Evolutionary conservation across 1,284 basidiomycete species (phyloP).

Genomic region (Laetiporus sulphureus): DNA sequence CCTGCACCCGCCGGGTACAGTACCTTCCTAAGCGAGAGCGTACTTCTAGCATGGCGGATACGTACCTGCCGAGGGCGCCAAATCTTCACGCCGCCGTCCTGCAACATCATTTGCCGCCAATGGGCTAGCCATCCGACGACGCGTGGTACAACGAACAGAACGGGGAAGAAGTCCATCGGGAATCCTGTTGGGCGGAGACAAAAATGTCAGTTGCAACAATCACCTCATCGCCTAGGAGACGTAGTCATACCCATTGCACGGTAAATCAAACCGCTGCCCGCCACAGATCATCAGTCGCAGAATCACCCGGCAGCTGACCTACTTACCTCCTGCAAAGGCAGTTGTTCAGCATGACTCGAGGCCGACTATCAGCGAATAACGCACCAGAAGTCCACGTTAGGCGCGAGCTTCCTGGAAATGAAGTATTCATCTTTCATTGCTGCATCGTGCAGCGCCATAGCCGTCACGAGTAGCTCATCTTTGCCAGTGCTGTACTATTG

Average conservation of each 20-base stretch:
- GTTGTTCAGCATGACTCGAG: not conserved
- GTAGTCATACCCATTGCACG: constrained; percentile 70
- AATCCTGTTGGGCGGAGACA: constrained; percentile 46
- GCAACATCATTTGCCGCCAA: constrained; percentile 89
- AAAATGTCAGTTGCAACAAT: not conserved
- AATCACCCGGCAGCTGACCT: too few species aligned
- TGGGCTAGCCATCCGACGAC: constrained; percentile 88
- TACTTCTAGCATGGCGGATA: constrained; percentile 4
- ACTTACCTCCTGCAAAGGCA: constrained; percentile 38
- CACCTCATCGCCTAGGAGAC: not conserved
- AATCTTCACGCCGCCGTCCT: constrained; percentile 82
- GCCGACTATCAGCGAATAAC: constrained; percentile 18
- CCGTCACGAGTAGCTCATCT: constrained; percentile 78
- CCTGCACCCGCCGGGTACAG: constrained; percentile 29
- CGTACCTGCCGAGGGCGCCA: constrained; percentile 81
- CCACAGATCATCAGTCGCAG: too few species aligned
- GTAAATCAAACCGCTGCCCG: constrained; percentile 74
- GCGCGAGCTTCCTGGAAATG: constrained; percentile 65
- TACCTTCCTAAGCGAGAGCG: constrained; percentile 4
- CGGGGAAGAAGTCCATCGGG: constrained; percentile 87
- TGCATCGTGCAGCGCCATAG: constrained; percentile 81
- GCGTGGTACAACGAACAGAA: constrained; percentile 83
- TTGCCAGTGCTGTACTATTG: constrained; percentile 55
- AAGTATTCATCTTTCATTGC: constrained; percentile 89
- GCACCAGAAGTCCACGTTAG: constrained; percentile 82